Evolutionary conservation across 345 rosid genomes (phyloP), one percentile per base, ranked within the genome.

Genomic region (Stellera chamaejasme): DNA sequence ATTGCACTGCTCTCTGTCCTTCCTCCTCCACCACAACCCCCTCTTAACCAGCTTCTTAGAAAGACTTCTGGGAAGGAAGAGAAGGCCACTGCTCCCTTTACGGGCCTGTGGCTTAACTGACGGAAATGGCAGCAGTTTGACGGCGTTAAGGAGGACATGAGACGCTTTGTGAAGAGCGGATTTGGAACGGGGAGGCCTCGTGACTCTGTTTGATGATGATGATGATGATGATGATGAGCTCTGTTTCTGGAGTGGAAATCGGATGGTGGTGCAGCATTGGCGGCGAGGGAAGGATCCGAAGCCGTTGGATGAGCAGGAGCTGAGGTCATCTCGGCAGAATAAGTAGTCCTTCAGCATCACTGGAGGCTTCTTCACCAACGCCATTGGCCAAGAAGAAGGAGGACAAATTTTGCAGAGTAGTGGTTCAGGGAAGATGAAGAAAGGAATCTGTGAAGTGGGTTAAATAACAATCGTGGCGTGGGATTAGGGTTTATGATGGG

Each of bases 271-370:
- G 73, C 89, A 84, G 60, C 81, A 61, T 60, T 73, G 85, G 23
- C 77, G 80, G 58, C 93, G 95, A 43, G 98, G 89, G 53, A 82
- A 84, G 10, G 98, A 84, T 60, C 84, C 82, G 78, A 92, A 92
- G 52, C 93, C 93, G 64, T 70, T 79, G 66, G 98, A 92, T 60
- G 98, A 88, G 66, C 96, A 86, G 5, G 98, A 86, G 49, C 93
- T 78, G 45, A 81, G 71, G 74, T 92, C 95, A 50, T 88, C 93
- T 10, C 59, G 63, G 39, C 39, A 32, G 23, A 19, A 19, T 46
- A 92, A 83, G 48, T 76, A 84, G 63, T 92, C 98, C 77, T 81
- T 86, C 36, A 92, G 78, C 90, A 77, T 66, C 66, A 82, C 60
- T 45, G 32, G n/a, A 16, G 82, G 79, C 62, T 61, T 82, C 45